Percentiles rank a stretch among this genome's conserved stretches.
phyloP scores from a whole-genome alignment of 2,329 filamentous ascomycete genomes.

The Aspergillus aculeatus region DNA sequence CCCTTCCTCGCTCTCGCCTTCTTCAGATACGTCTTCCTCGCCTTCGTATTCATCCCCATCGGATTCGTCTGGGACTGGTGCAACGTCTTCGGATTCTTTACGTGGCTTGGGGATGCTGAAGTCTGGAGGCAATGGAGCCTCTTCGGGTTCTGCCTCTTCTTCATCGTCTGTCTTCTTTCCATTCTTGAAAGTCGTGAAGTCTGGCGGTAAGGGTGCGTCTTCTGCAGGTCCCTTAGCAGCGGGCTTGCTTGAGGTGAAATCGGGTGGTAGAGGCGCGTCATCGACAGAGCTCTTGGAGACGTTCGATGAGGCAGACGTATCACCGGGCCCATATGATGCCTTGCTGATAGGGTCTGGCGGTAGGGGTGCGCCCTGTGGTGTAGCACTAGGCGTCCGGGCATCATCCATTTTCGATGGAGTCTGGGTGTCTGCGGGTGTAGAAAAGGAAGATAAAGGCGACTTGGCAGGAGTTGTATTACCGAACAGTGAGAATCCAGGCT shows the following conservation, averaged over 20 bases:
- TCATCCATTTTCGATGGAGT: slow-evolving; percentile 35
- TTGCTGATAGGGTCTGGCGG: slow-evolving; percentile 51
- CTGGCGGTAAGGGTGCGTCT: slow-evolving; percentile 29
- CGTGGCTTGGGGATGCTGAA: slow-evolving; percentile 24
- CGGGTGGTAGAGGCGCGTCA: slow-evolving; percentile 40
- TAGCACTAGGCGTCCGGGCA: slow-evolving; percentile 30
- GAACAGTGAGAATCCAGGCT: slow-evolving; percentile 33
- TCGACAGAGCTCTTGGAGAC: slow-evolving; percentile 43
- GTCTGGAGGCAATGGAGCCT: slow-evolving; percentile 29
- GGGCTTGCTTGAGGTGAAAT: slow-evolving; percentile 26
- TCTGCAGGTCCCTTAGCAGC: slow-evolving; percentile 13
- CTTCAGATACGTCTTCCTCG: slow-evolving; percentile 29
- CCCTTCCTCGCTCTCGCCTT: slow-evolving; percentile 15
- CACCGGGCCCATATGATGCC: slow-evolving; percentile 46
- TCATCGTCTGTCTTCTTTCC: slow-evolving; percentile 9
- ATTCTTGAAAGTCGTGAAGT: slow-evolving; percentile 11
- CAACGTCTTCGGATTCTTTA: slow-evolving; percentile 21
- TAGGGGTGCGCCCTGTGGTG: slow-evolving; percentile 34
- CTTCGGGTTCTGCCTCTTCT: slow-evolving; percentile 17
- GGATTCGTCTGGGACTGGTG: slow-evolving; percentile 36
- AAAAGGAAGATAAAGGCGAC: slow-evolving; percentile 29
- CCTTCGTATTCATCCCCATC: slow-evolving; percentile 35
- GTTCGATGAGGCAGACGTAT: slow-evolving; percentile 49
- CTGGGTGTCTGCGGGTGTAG: slow-evolving; percentile 35
- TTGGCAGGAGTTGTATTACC: slow-evolving; percentile 25